Conservation (phyloP, 352 stramenopile species). For the Phytophthora pistaciae region DNA sequence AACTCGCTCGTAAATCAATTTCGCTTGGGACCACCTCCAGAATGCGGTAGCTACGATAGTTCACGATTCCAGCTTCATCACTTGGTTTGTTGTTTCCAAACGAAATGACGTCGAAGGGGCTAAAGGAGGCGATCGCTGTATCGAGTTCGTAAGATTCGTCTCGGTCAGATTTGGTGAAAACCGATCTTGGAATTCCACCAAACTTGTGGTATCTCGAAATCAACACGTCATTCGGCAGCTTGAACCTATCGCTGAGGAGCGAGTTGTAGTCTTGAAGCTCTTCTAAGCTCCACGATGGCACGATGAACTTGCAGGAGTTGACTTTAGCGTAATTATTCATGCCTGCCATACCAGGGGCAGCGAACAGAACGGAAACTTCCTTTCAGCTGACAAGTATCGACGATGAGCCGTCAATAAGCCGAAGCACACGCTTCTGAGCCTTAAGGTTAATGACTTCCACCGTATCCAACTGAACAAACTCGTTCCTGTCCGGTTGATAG, state of each 20-base stretch:
- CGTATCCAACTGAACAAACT: neutral
- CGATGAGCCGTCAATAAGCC: conserved; percentile 24
- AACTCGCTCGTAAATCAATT: conserved; percentile 5
- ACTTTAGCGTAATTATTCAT: conserved; percentile 3
- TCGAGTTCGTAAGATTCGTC: conserved; percentile 63
- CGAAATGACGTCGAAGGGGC: neutral
- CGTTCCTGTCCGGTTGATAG: neutral
- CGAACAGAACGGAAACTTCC: conserved; percentile 34
- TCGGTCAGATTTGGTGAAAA: neutral
- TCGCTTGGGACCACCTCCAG: conserved; percentile 14
- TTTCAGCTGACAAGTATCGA: conserved; percentile 23
- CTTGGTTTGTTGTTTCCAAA: neutral
- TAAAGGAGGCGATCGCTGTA: conserved; percentile 5
- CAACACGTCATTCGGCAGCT: conserved; percentile 38
- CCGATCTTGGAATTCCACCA: conserved; percentile 29
- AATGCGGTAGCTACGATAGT: conserved; percentile 22
- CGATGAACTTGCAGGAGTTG: neutral
- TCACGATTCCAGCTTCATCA: conserved; percentile 7
- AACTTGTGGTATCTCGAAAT: conserved; percentile 71
- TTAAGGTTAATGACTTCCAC: neutral
- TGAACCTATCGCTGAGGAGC: neutral
- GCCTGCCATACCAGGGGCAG: conserved; percentile 8
- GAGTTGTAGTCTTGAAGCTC: conserved; percentile 14
- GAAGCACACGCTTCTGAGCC: conserved; percentile 10
- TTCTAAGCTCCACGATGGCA: conserved; percentile 9